phyloP scores from a whole-genome alignment of 179 eudicot species.

The Monotropa hypopitys region DNA sequence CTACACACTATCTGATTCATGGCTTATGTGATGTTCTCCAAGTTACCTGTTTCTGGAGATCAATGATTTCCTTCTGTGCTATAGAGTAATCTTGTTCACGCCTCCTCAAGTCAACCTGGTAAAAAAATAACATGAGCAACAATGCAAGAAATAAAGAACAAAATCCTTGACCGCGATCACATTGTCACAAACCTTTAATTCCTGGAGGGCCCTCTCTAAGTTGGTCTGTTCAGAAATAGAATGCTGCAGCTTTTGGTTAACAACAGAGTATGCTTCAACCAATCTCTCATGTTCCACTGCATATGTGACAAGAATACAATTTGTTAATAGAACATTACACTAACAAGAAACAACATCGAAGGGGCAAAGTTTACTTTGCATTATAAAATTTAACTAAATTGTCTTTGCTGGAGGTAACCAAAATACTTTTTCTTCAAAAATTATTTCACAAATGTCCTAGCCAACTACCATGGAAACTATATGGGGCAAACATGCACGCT shows the following conservation, averaged over 20 bases:
- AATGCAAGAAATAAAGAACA: background rate
- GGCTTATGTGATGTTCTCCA: background rate
- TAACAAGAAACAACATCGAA: background rate
- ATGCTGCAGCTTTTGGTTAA: slow-evolving; percentile 70
- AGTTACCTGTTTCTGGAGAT: slow-evolving; percentile 78
- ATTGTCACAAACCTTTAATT: slow-evolving; percentile 39
- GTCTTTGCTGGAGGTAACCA: background rate
- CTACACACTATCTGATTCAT: background rate
- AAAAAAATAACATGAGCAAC: slow-evolving; percentile 4
- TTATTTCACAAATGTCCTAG: background rate
- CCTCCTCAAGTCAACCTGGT: slow-evolving; percentile 59
- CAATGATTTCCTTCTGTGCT: slow-evolving; percentile 64
- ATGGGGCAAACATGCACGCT: background rate
- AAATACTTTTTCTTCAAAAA: background rate
- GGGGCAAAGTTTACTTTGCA: background rate
- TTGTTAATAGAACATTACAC: background rate
- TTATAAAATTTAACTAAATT: background rate
- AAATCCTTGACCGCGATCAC: background rate
- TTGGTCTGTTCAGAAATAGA: slow-evolving; percentile 54
- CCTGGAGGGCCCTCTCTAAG: slow-evolving; percentile 49
- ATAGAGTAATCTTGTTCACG: slow-evolving; percentile 58
- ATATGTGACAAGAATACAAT: slow-evolving; percentile 2
- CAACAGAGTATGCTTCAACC: slow-evolving; percentile 65
- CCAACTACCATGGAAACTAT: background rate
- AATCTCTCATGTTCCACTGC: slow-evolving; percentile 76